phyloP scores from a whole-genome alignment of 257 asterid genomes.

The Fraxinus quadrangulata region DNA sequence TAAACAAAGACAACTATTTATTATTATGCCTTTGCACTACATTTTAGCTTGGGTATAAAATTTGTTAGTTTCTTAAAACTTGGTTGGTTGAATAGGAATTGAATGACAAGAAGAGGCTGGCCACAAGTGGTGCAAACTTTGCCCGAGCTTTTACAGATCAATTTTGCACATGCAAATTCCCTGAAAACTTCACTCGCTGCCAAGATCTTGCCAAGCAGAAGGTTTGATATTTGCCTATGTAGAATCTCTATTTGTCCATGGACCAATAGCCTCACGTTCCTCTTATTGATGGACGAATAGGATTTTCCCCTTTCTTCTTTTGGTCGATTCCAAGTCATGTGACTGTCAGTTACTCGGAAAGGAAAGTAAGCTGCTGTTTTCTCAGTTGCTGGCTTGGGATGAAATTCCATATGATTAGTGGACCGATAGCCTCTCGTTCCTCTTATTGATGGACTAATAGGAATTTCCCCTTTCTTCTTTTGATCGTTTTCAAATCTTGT shows the following conservation, averaged over 20 bases:
- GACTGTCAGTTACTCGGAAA: too few species aligned
- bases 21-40: neutral
- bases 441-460: too few species aligned
- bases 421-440: too few species aligned
- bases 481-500: too few species aligned
- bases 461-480: too few species aligned
- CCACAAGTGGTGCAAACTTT: constrained; percentile 92
- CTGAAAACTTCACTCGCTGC: constrained; percentile 98
- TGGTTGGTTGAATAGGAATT: constrained; percentile 48
- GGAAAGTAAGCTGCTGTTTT: too few species aligned
- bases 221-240: constrained; percentile 37
- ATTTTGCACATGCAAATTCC: constrained; percentile 96
- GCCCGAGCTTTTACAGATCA: constrained; percentile 90
- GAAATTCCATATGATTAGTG: too few species aligned
- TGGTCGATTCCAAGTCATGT: too few species aligned
- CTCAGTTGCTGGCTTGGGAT: too few species aligned
- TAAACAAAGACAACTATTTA: neutral
- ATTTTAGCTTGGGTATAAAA: too few species aligned
- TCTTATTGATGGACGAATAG: too few species aligned
- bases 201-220: constrained; percentile 97
- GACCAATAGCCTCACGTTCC: neutral
- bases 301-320: too few species aligned
- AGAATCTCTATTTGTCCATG: neutral
- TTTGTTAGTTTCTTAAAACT: neutral
- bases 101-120: constrained; percentile 96